Evolutionary conservation across 306 rosid genomes (phyloP), one percentile per base, ranked within the genome.

Genomic region (Cajanus cajan): DNA sequence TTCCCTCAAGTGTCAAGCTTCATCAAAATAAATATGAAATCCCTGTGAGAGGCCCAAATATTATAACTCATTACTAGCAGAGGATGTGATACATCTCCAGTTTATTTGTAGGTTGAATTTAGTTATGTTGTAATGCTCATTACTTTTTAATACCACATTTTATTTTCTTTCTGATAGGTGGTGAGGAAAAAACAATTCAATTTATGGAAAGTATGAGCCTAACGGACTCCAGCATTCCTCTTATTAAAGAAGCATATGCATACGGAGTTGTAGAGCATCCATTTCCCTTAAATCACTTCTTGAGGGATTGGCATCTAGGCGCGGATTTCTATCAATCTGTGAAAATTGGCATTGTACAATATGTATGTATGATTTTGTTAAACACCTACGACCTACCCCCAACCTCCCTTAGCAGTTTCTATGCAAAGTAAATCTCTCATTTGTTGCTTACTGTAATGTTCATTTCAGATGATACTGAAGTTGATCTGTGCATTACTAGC

Each of bases 211-310:
- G 85, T 81, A 85, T 82, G 84, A 85, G 94, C 58, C 43, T 80
- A 79, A 73, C 80, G 1, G 98, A 96, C 37, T 80, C 94, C 79
- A 82, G 83, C 76, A 67, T 88, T 77, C 99, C 99, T 78, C 97
- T 96, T 54, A 79, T 96, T 83, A 85, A 89, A 75, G 97, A 96
- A 72, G 81, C 80, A 67, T 91, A 96, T 55, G 86, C 92, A 15
- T 91, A 96, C 86, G 98, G 97, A 82, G 89, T 93, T 76, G 99
- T 96, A 73, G 97, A 93, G 84, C 99, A 96, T 85, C 97, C 99
- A 47, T 96, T 96, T 78, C 99, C 99, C 28, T 88, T 96, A 71
- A 96, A 96, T 83, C 89, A 86, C 55, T 64, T 87, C 63, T 40
- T 96, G 76, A 82, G 90, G 80, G 94, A 88, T 78, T 96, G 99